phyloP scores from a whole-genome alignment of 164 flowering plant species.

The Dillenia suffruticosa region DNA sequence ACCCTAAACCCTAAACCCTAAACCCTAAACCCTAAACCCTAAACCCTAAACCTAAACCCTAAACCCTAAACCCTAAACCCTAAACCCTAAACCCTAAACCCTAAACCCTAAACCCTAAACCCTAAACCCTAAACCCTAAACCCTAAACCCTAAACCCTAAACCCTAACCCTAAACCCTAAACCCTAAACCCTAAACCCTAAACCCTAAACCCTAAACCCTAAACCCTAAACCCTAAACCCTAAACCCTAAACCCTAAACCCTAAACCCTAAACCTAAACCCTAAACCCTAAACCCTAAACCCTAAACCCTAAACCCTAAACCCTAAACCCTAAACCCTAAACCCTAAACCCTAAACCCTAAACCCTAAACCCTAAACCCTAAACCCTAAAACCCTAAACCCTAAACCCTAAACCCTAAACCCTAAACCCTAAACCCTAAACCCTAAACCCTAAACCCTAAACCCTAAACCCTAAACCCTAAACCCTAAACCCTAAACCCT shows the following conservation, averaged over 20 bases:
- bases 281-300: not conserved
- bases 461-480: not conserved
- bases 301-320: not conserved
- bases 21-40: not conserved
- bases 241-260: not conserved
- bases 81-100: not conserved
- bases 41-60: not conserved
- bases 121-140: not conserved
- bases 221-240: not conserved
- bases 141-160: not conserved
- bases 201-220: not conserved
- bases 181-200: slow-evolving; percentile 1
- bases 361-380: too few species aligned
- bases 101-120: not conserved
- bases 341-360: not conserved
- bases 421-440: not conserved
- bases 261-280: not conserved
- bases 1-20: too few species aligned
- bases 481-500: not conserved
- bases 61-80: not conserved
- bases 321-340: not conserved
- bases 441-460: not conserved
- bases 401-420: not conserved
- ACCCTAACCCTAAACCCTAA: too few species aligned
- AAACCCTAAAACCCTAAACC: too few species aligned